phyloP scores from a whole-genome alignment of 2,329 filamentous ascomycete genomes.

The Alternaria ventricosa region DNA sequence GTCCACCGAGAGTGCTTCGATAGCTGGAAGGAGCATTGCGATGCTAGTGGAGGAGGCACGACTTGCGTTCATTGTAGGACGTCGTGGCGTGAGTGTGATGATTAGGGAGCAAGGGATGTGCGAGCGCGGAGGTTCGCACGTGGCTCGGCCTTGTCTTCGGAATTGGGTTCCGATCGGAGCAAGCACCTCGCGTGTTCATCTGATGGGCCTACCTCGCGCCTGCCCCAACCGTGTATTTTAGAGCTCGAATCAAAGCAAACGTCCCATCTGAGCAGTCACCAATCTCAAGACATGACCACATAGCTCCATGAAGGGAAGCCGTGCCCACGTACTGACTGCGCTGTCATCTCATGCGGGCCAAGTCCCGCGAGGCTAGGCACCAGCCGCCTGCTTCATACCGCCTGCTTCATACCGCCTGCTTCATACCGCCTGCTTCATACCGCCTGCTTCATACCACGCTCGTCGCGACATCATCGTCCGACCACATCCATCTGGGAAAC shows the following conservation, averaged over 20 bases:
- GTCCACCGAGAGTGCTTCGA: slow-evolving; percentile 21
- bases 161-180: neutral
- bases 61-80: neutral
- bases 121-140: neutral
- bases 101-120: neutral
- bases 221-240: neutral
- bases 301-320: too few species aligned
- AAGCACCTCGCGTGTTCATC: neutral
- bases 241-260: neutral
- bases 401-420: too few species aligned
- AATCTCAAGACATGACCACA: neutral
- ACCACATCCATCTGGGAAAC: too few species aligned
- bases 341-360: neutral
- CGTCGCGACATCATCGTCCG: too few species aligned
- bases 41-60: neutral
- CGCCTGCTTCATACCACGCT: too few species aligned
- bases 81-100: neutral
- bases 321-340: too few species aligned
- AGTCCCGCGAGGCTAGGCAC: neutral
- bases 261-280: neutral
- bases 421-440: too few species aligned
- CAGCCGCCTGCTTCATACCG: too few species aligned
- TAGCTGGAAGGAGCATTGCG: slow-evolving; percentile 12
- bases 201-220: neutral
- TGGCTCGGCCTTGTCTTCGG: neutral